Conservation (phyloP, 768 basidiomycete genomes). For the Kwoniella sp. region DNA sequence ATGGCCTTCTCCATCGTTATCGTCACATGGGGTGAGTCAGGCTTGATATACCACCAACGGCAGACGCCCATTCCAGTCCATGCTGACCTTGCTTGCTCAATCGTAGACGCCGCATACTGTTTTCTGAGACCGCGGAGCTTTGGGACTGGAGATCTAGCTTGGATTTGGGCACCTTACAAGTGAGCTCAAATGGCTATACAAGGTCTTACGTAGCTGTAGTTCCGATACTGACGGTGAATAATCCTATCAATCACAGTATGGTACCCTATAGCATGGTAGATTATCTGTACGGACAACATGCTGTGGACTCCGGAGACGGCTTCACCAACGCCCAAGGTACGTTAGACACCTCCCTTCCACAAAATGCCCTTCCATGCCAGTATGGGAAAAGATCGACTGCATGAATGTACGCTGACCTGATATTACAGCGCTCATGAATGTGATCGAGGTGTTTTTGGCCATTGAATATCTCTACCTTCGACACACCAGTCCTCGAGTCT, state of each 20-base stretch:
- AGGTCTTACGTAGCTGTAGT: neutral
- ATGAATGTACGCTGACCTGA: too few relatives aligned
- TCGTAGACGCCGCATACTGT: conserved; percentile 47
- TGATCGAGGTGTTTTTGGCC: conserved; percentile 77
- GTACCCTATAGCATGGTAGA: conserved; percentile 37
- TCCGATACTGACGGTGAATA: neutral
- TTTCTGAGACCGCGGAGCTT: conserved; percentile 72
- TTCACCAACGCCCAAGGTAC: conserved; percentile 84
- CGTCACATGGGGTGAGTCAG: conserved; percentile 46
- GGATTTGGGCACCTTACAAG: conserved; percentile 85
- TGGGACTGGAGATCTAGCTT: conserved; percentile 82
- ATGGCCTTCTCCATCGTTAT: conserved; percentile 43
- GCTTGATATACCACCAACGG: neutral
- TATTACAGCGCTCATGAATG: conserved; percentile 69
- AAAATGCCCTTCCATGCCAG: too few relatives aligned
- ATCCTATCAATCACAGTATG: conserved; percentile 12
- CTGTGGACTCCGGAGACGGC: conserved; percentile 68
- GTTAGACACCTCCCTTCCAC: too few relatives aligned
- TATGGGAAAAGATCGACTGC: too few relatives aligned
- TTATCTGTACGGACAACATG: conserved; percentile 72
- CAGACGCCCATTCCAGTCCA: neutral
- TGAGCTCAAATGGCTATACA: conserved; percentile 22
- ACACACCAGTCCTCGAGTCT: conserved; percentile 62
- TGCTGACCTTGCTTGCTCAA: neutral
- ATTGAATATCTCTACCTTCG: conserved; percentile 73